Evolutionary conservation across 1,284 basidiomycete genomes (phyloP), one percentile per base, ranked within the genome.

Genomic region (Pseudozyma pruni): DNA sequence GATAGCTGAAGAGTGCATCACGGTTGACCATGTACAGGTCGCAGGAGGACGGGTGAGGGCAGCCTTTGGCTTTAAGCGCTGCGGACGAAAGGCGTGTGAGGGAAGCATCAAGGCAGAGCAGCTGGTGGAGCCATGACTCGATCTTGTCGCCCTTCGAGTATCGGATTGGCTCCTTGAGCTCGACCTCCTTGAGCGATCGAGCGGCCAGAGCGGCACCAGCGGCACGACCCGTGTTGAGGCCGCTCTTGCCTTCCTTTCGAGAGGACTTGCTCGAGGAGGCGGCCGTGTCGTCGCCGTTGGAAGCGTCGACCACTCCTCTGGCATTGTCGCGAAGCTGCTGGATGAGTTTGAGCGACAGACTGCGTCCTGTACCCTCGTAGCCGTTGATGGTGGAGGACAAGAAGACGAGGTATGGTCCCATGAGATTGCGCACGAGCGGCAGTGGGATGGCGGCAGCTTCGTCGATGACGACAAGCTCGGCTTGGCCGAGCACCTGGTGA

Each of bases 311-410:
- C 7, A 68, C 42, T 35, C 68, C 82, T 89, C 90, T n/a, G 86
- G 86, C 43, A 89, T 84, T 4, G 88, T 89, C 1, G 89, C 96
- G 91, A 3, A 98, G 88, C 83, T 98, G 94, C 84, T 98, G 92
- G 68, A 99, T 92, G 57, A 99, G 90, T 83, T 99, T 99, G 75
- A 99, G 90, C 42, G 93, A 95, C 42, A 99, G 88, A 2, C 94
- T 97, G 32, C 96, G 91, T 17, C 96, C 96, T 0, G 96, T 98
- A 19, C 96, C 96, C 86, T 98, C 96, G 84, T 99, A 99, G 40
- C 96, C 96, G 81, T 98, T 98, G 85, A 98, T 95, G 2, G 96
- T 99, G 17, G 93, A 96, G 1, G 94, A 92, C 87, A 98, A 90
- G 86, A 98, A 98, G 47, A 98, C 94, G 38, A 98, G 91, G 84